Evolutionary conservation across 768 basidiomycete genomes (phyloP), one percentile per base, ranked within the genome.

Genomic region (Naematelia encephala): DNA sequence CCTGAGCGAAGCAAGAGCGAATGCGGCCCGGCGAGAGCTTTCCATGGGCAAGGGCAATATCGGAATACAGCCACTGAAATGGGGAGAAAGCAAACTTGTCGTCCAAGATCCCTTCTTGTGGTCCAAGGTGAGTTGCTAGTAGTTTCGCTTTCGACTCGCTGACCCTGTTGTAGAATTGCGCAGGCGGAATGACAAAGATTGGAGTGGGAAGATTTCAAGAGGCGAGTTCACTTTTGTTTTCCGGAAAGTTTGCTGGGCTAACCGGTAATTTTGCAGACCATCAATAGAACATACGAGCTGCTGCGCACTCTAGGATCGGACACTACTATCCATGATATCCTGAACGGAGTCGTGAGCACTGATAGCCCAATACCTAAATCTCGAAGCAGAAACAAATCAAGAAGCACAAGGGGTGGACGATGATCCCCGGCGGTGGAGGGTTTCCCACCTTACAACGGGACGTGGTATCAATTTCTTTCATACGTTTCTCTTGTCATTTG

Each of bases 61-160:
- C 27, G 60, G 60, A 5, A 62, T 67, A 14, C 75, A 77, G 49
- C 75, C 75, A 14, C 53, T 57, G 19, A 67, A 62, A 49, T 77
- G 75, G 75, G 45, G 44, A 2, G 60, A 63, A 48, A 57, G 65
- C 39, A 45, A 50, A 49, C 42, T 77, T 45, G 63, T 77, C 14
- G 70, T 77, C 4, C 75, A 77, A 52, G 75, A 77, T 59, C 73
- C 73, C 16, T 77, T 77, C 60, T 54, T 77, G 28, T 71, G 72
- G 63, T 62, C 65, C 39, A 77, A 77, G 68, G 74, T 73, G 50
- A 60, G 68, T 30, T 8, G 34, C n/a, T n/a, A n/a, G n/a, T n/a
- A 16, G 34, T 16, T 16, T 39, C 34, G 34, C 34, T 16, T 39
- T 39, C n/a, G n/a, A n/a, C n/a, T n/a, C 16, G 34, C 34, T 39